Evolutionary conservation across 352 stramenopile genomes (phyloP), one percentile per base, ranked within the genome.

Genomic region (Phytophthora vignae): DNA sequence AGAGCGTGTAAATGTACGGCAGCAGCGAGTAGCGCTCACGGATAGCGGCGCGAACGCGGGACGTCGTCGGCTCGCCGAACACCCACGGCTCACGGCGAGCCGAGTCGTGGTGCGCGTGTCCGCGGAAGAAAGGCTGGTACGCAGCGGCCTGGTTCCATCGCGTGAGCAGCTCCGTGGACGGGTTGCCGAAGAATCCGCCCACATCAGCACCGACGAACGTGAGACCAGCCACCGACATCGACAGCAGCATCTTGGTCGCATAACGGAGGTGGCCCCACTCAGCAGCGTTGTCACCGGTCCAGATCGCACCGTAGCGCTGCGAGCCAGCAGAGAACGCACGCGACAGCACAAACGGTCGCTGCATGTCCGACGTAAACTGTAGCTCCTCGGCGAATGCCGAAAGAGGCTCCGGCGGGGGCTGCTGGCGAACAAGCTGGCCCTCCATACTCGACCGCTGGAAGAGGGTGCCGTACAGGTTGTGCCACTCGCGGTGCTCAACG

Each of bases 401-500:
- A 25, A 70, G 48, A 3, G 64, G 84, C 68, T 81, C 76, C 3
- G 72, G 72, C 6, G 80, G 69, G 29, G 80, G 76, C n/a, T 93
- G 74, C 66, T 94, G 87, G 10, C 87, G 87, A 65, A 91, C 73
- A 31, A 95, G 70, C 58, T 96, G 91, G 15, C 98, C 98, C 77
- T 99, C 91, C 63, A 93, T 90, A 8, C 97, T 99, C 11, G 98
- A 97, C 60, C 90, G 88, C 73, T 99, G 97, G 81, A 99, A 98
- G 59, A 99, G 98, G 71, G 99, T 98, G 48, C 98, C 98, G 75
- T 99, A 99, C n/a, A 99, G 71, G 79, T 99, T 99, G 85, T 99
- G 98, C 98, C 98, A 99, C 76, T 99, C 97, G 40, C 98, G 91
- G 81, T 99, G 98, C 82, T 99, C 98, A 14, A 98, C 85, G 25